phyloP scores from a whole-genome alignment of 257 asterid genomes.

The Parsonsia alboflavescens region DNA sequence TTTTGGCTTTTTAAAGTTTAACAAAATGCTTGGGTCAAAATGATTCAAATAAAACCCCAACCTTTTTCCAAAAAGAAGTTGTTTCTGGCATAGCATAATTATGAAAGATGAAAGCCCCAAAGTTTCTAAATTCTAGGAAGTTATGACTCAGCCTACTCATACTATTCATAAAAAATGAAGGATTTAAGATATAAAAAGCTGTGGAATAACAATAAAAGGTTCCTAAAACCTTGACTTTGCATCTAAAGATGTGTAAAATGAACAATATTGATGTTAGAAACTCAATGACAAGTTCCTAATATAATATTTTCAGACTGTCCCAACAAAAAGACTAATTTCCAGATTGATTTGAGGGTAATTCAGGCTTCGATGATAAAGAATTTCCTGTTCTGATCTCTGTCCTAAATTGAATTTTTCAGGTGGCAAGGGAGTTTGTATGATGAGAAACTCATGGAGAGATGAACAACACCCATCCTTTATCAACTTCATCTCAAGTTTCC shows the following conservation, averaged over 20 bases:
- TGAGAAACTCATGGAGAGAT: slow-evolving; percentile 75
- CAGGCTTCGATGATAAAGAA: neutral
- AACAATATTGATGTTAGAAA: neutral
- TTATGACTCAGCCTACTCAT: neutral
- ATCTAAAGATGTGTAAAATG: neutral
- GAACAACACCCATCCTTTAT: slow-evolving; percentile 79
- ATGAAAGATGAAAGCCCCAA: too few relatives aligned
- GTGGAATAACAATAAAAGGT: neutral
- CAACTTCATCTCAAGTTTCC: slow-evolving; percentile 73
- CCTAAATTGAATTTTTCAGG: slow-evolving; percentile 35
- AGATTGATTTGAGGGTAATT: neutral
- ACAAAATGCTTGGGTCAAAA: too few relatives aligned
- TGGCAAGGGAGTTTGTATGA: slow-evolving; percentile 73
- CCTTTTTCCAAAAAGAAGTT: too few relatives aligned
- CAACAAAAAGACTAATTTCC: neutral
- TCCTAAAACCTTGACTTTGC: neutral
- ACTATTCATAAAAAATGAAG: neutral
- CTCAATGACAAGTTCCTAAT: neutral
- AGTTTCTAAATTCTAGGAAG: too few relatives aligned
- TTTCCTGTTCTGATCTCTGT: slow-evolving; percentile 7
- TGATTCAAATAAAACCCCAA: too few relatives aligned
- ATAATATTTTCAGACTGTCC: neutral
- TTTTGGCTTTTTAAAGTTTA: too few relatives aligned
- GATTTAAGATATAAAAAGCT: neutral
- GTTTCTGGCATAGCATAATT: too few relatives aligned